Evolutionary conservation across 164 flowering plant genomes (phyloP).

Genomic region (Chimonanthus praecox): DNA sequence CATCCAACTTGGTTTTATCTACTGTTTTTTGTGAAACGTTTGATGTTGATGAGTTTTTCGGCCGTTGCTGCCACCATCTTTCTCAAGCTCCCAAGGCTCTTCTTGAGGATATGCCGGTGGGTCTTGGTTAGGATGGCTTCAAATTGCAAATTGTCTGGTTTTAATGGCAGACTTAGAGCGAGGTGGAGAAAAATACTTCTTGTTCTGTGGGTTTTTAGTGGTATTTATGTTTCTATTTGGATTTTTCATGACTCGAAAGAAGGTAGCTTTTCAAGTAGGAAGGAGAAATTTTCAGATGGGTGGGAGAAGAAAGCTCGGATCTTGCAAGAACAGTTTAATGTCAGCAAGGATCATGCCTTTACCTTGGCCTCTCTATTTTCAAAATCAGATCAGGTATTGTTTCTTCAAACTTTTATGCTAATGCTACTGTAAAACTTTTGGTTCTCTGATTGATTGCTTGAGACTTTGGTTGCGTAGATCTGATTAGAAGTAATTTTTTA

Average conservation of each 20-base stretch:
- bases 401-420: neutral
- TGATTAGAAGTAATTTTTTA: neutral
- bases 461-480: neutral
- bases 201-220: conserved; percentile 27
- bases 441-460: conserved; percentile 1
- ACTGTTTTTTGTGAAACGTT: neutral
- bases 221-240: conserved; percentile 27
- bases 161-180: conserved; percentile 30
- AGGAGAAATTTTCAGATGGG: conserved; percentile 13
- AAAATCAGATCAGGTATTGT: conserved; percentile 47
- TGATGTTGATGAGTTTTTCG: conserved; percentile 21
- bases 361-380: conserved; percentile 38
- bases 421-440: neutral
- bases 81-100: conserved; percentile 35
- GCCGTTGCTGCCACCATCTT: conserved; percentile 28
- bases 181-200: conserved; percentile 37
- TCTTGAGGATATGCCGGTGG: conserved; percentile 45
- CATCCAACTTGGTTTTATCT: neutral
- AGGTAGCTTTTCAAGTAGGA: conserved; percentile 12
- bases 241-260: conserved; percentile 20
- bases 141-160: conserved; percentile 36
- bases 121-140: conserved; percentile 51
- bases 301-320: conserved; percentile 27
- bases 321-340: conserved; percentile 42
- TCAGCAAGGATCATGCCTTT: conserved; percentile 44